Percentiles rank a stretch among this genome's conserved stretches.
These are phyloP conservation scores for Elsinoe necatrix DNA, from an alignment of 2,329 filamentous ascomycete genomes.

Conservation along the genomic window DNA sequence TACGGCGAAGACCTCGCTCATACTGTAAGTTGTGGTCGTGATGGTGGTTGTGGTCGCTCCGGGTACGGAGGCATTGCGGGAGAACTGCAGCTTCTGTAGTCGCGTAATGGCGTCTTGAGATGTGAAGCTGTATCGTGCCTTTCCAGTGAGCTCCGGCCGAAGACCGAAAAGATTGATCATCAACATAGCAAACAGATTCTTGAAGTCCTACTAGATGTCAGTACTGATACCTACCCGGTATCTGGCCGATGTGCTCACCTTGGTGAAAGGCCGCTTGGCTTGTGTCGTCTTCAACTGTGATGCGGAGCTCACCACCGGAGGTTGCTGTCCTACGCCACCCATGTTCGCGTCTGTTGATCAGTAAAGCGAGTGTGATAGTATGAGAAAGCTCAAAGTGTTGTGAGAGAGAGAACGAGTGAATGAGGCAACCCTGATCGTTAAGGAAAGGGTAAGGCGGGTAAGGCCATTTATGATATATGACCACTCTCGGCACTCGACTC, in stretches of 20 bases:
- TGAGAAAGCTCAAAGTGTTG: background rate
- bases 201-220: background rate
- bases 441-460: background rate
- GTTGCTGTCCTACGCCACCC: background rate
- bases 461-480: conserved; percentile 1
- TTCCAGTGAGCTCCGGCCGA: background rate
- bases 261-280: background rate
- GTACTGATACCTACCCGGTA: background rate
- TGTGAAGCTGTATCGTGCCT: background rate
- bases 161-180: conserved; percentile 3
- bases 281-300: conserved; percentile 1
- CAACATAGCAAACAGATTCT: conserved; percentile 3
- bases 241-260: background rate
- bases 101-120: background rate
- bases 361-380: background rate
- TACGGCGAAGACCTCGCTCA: background rate
- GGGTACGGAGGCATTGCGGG: background rate
- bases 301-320: background rate
- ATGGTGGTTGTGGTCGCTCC: background rate
- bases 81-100: conserved; percentile 3
- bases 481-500: background rate
- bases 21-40: background rate
- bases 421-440: background rate
- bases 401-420: background rate
- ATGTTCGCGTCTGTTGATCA: background rate